These are phyloP conservation scores for Athelia sp. DNA, from an alignment of 1,284 basidiomycete species.

Conservation along the genomic window DNA sequence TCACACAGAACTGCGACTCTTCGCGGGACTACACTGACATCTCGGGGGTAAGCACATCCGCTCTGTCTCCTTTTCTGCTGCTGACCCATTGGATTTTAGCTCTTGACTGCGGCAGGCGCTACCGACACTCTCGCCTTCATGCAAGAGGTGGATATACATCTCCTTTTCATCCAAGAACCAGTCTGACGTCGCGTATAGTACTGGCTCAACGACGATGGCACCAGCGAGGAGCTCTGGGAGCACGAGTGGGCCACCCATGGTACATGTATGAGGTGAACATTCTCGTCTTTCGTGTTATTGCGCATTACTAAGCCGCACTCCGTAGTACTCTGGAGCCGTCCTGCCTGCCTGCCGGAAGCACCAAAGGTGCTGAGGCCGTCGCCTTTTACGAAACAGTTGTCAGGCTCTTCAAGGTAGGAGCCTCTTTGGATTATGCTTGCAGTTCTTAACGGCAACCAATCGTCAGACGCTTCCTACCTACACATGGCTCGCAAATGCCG, in stretches of 20 bases:
- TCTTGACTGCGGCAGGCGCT: conserved; percentile 56
- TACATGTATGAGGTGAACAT: conserved; percentile 61
- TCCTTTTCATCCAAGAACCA: background rate
- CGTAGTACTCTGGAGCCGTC: conserved; percentile 52
- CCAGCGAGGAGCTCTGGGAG: conserved; percentile 22
- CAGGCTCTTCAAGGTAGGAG: conserved; percentile 52
- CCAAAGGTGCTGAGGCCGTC: conserved; percentile 64
- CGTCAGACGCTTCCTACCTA: conserved; percentile 63
- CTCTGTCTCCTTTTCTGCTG: background rate
- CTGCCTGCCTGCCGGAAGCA: conserved; percentile 55
- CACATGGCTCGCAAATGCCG: conserved; percentile 61
- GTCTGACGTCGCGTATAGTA: background rate
- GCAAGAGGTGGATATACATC: conserved; percentile 35
- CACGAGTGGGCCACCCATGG: conserved; percentile 73
- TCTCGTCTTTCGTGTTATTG: background rate
- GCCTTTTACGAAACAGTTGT: conserved; percentile 69
- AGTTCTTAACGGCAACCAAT: background rate
- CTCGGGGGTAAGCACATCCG: conserved; percentile 31
- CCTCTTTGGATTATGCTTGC: conserved; percentile 3
- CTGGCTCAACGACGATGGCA: conserved; percentile 1
- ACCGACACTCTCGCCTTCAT: conserved; percentile 63
- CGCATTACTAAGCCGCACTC: conserved; percentile 5
- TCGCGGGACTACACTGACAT: conserved; percentile 60
- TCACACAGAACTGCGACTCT: conserved; percentile 57
- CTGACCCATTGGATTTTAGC: conserved; percentile 26